Conservation (phyloP, 768 basidiomycete species). For the Crepidotus variabilis region DNA sequence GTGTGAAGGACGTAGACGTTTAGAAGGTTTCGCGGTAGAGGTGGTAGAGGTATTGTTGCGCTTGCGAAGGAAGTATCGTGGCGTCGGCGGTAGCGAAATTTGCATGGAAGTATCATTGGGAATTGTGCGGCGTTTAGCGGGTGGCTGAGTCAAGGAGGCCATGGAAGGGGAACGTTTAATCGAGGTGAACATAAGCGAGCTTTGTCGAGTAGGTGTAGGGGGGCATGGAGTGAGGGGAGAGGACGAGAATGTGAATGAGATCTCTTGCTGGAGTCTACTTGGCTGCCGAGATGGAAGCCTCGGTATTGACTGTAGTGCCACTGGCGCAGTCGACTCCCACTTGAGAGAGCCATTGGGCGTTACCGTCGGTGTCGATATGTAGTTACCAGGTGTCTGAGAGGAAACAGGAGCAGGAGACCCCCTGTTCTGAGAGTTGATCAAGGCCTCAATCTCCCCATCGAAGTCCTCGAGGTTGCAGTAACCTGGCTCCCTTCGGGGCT, state of each 20-base stretch:
- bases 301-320: slow-evolving; percentile 23
- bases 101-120: slow-evolving; percentile 6
- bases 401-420: neutral
- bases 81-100: slow-evolving; percentile 12
- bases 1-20: slow-evolving; percentile 7
- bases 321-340: slow-evolving; percentile 20
- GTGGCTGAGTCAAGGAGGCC: slow-evolving; percentile 10
- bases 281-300: slow-evolving; percentile 18
- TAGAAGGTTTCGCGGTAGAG: slow-evolving; percentile 15
- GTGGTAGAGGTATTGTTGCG: slow-evolving; percentile 19
- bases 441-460: neutral
- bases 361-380: slow-evolving; percentile 47
- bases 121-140: slow-evolving; percentile 9
- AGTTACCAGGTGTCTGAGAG: slow-evolving; percentile 24
- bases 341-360: slow-evolving; percentile 55
- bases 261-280: neutral
- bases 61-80: slow-evolving; percentile 32
- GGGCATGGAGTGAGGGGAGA: slow-evolving; percentile 15
- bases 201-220: slow-evolving; percentile 5
- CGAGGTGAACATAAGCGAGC: neutral
- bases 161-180: slow-evolving; percentile 6
- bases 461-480: neutral
- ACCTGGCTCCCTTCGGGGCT: neutral
- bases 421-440: slow-evolving; percentile 1
- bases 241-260: slow-evolving; percentile 8